These are phyloP conservation scores for Leucosporidium scottii DNA, from an alignment of 768 basidiomycete species.

Conservation along the genomic window DNA sequence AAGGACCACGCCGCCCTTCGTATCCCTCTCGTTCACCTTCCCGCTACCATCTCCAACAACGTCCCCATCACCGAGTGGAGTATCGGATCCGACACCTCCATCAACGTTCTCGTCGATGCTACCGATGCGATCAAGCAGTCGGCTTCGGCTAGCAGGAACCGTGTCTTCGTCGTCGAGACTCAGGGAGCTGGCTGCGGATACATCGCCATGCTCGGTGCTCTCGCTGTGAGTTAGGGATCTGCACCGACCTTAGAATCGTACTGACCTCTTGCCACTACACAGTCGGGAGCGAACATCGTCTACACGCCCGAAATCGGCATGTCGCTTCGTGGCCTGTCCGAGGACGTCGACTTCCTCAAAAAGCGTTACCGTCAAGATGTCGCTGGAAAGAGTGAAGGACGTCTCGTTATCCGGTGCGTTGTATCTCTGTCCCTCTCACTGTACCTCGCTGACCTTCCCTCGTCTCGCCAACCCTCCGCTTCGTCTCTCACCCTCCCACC, in stretches of 20 bases:
- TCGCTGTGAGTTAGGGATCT: conserved; percentile 61
- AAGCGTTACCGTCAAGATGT: conserved; percentile 75
- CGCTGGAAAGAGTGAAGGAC: conserved; percentile 84
- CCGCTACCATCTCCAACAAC: conserved; percentile 88
- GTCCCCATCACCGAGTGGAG: conserved; percentile 96
- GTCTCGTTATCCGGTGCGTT: conserved; percentile 78
- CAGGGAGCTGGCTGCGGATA: conserved; percentile 97
- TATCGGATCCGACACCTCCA: conserved; percentile 89
- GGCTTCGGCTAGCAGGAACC: conserved; percentile 87
- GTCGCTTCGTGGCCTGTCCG: conserved; percentile 66
- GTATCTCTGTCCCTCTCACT: too few species aligned
- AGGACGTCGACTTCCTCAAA: conserved; percentile 82
- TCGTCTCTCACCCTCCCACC: not conserved
- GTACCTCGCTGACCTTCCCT: too few species aligned
- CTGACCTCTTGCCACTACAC: not conserved
- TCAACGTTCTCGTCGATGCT: conserved; percentile 94
- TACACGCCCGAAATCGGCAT: conserved; percentile 93
- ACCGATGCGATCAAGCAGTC: conserved; percentile 99
- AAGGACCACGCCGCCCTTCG: conserved; percentile 78
- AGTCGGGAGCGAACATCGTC: conserved; percentile 86
- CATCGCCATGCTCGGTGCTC: conserved; percentile 86
- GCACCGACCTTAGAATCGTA: not conserved
- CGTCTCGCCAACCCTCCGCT: not conserved
- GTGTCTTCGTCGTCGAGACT: conserved; percentile 96
- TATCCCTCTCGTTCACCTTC: conserved; percentile 91